Conservation (phyloP, 768 basidiomycete genomes). For the Amanita molliuscula region DNA sequence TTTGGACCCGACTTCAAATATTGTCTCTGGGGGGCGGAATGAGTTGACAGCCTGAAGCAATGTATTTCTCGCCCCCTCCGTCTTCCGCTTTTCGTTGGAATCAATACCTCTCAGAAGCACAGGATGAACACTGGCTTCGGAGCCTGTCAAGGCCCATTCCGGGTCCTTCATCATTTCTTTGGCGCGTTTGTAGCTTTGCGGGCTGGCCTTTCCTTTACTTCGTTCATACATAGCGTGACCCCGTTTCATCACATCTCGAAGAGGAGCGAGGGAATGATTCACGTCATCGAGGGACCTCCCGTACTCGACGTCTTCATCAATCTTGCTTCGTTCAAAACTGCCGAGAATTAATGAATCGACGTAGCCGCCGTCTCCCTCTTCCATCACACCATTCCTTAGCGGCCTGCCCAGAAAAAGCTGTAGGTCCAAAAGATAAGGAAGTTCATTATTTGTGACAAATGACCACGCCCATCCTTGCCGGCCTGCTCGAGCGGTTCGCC, state of each 20-base stretch:
- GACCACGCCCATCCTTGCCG: slow-evolving; percentile 96
- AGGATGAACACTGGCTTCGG: slow-evolving; percentile 63
- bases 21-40: slow-evolving; percentile 82
- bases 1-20: slow-evolving; percentile 80
- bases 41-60: slow-evolving; percentile 68
- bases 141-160: slow-evolving; percentile 61
- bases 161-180: slow-evolving; percentile 75
- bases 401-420: slow-evolving; percentile 87
- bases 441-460: slow-evolving; percentile 75
- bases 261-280: slow-evolving; percentile 50
- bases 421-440: slow-evolving; percentile 86
- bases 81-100: slow-evolving; percentile 23
- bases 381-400: slow-evolving; percentile 40
- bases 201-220: slow-evolving; percentile 83
- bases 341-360: slow-evolving; percentile 72
- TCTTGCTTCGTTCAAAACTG: slow-evolving; percentile 63
- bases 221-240: slow-evolving; percentile 94
- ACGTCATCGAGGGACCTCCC: slow-evolving; percentile 52
- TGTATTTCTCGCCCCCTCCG: slow-evolving; percentile 48
- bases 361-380: slow-evolving; percentile 49
- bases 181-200: slow-evolving; percentile 76
- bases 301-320: slow-evolving; percentile 84
- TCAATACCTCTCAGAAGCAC: slow-evolving; percentile 38
- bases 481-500: slow-evolving; percentile 92
- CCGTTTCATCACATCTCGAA: slow-evolving; percentile 77